Base-by-base conservation (phyloP, 306 rosid genomes). In the Arachis hypogaea region DNA sequence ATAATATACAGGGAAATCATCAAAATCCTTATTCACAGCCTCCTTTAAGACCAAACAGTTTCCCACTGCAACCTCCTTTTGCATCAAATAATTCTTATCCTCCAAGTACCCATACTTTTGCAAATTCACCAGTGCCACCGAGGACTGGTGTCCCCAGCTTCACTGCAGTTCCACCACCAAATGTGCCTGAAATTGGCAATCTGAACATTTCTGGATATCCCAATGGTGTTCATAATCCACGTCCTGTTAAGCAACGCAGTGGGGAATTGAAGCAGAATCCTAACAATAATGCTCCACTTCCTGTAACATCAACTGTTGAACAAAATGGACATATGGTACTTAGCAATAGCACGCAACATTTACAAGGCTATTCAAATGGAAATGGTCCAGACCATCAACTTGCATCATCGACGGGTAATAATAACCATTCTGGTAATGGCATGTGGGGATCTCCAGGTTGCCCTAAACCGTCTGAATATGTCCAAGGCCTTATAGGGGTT, bases 401-500 rank as follows among this genome's bases (percentile, higher is more conserved):
- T 58, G 55, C 73, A 59, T 63, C 82, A 5, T 50, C 75, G 71
- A 22, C 87, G 51, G 78, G 59, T 79, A 60, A 76, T 57, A 88
- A 81, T 74, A 79, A 74, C 43, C 66, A 29, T 76, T 78, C 90
- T 68, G 73, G 69, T 77, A 87, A 82, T 82, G 93, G 85, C 72
- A 71, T 2, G 9, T 91, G 93, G 97, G 98, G 98, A 72, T 70
- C 92, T 65, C 82, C 74, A 36, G 98, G 97, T 54, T 66, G 83
- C 58, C 86, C 90, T 60, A 82, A 86, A 71, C 96, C 98, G 60
- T 83, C 98, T 38, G 92, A 90, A 60, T 80, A 78, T 46, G 91
- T 87, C 60, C 96, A 93, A 82, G 91, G 97, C 60, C 93, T 87
- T 81, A 88, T 90, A 41, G 93, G 98, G 4, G 85, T 93, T 79